phyloP scores from a whole-genome alignment of 176 grass and related monocot species.

The Oryza nivara region DNA sequence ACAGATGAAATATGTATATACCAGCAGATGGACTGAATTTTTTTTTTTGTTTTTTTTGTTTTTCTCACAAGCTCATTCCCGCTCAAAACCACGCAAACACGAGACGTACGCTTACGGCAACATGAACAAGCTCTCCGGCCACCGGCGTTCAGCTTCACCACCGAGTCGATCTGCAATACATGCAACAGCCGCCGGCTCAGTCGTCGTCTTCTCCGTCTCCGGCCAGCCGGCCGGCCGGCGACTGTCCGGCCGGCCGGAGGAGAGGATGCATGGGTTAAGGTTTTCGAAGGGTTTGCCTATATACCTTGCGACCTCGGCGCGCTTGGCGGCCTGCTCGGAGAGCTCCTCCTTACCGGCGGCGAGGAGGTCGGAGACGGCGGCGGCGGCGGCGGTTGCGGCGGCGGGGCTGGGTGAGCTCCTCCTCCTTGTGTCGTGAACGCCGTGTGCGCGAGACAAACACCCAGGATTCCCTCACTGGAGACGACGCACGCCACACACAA shows the following conservation, averaged over 20 bases:
- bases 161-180: slow-evolving; percentile 1
- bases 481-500: neutral
- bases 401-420: slow-evolving; percentile 10
- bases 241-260: slow-evolving; percentile 1
- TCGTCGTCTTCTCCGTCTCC: neutral
- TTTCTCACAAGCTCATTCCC: slow-evolving; percentile 29
- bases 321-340: slow-evolving; percentile 51
- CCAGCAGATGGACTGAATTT: neutral
- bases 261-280: too few relatives aligned
- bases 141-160: slow-evolving; percentile 46
- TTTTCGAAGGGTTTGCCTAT: neutral
- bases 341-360: too few relatives aligned
- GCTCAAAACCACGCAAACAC: slow-evolving; percentile 8
- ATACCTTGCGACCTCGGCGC: slow-evolving; percentile 58
- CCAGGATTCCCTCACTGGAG: slow-evolving; percentile 43
- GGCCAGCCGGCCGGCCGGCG: slow-evolving; percentile 23
- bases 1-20: neutral
- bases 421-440: slow-evolving; percentile 48
- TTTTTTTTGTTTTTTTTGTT: neutral
- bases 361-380: slow-evolving; percentile 28
- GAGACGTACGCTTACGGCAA: slow-evolving; percentile 11
- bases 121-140: slow-evolving; percentile 2
- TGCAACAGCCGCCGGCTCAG: slow-evolving; percentile 20
- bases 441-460: slow-evolving; percentile 39
- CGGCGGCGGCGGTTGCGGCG: neutral